Evolutionary conservation across 148 eudicot species (phyloP).

Genomic region (Chenopodium formosanum): DNA sequence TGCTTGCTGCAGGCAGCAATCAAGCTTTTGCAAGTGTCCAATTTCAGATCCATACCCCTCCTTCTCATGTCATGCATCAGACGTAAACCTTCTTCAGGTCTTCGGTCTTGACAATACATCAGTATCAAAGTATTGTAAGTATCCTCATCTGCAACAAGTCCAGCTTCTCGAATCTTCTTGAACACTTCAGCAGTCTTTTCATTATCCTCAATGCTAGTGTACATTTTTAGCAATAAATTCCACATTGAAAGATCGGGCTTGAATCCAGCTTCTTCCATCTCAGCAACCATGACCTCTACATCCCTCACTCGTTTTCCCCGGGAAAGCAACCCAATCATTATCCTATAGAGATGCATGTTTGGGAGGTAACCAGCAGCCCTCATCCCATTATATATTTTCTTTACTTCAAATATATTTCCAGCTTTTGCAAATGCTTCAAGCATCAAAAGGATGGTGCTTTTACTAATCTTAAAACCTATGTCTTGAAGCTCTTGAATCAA

Average conservation of each 20-base stretch:
- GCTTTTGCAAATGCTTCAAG: slow-evolving; percentile 91
- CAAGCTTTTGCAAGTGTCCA: slow-evolving; percentile 84
- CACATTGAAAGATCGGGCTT: slow-evolving; percentile 80
- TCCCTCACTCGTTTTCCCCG: slow-evolving; percentile 82
- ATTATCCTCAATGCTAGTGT: slow-evolving; percentile 71
- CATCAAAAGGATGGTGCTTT: slow-evolving; percentile 83
- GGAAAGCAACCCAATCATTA: slow-evolving; percentile 72
- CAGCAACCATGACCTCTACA: slow-evolving; percentile 78
- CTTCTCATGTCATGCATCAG: slow-evolving; percentile 75
- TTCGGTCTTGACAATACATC: slow-evolving; percentile 86
- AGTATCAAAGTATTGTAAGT: slow-evolving; percentile 80
- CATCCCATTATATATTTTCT: slow-evolving; percentile 93
- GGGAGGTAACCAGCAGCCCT: slow-evolving; percentile 96
- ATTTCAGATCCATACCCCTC: slow-evolving; percentile 54
- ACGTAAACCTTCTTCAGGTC: slow-evolving; percentile 75
- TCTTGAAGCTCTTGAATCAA: slow-evolving; percentile 92
- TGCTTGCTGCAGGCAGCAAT: slow-evolving; percentile 74
- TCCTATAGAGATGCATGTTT: slow-evolving; percentile 89
- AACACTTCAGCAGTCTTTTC: slow-evolving; percentile 66
- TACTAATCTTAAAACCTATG: slow-evolving; percentile 94
- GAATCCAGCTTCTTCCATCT: slow-evolving; percentile 90
- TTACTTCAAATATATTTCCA: slow-evolving; percentile 90
- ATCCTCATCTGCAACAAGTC: slow-evolving; percentile 71
- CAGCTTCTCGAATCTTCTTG: slow-evolving; percentile 65
- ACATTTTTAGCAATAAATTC: slow-evolving; percentile 83